Evolutionary conservation across 2,329 filamentous ascomycete species (phyloP), one percentile per base, ranked within the genome.

Genomic region (Pyricularia pennisetigena): DNA sequence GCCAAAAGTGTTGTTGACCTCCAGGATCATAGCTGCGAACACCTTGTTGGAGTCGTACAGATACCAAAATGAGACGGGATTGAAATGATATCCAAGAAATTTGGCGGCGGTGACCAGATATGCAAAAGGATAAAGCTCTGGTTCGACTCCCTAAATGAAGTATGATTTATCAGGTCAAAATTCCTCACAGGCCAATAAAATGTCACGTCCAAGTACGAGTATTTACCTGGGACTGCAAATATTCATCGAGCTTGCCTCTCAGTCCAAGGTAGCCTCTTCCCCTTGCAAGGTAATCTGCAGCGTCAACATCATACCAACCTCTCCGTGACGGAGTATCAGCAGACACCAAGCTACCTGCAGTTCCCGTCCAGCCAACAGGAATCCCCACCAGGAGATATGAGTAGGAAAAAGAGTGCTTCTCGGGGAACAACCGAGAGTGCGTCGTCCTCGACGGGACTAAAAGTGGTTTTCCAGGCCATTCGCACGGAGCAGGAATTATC

Each of bases 51-150:
- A 71, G 14, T 87, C 84, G 74, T 94, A 93, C 2, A 94, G 82
- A 71, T 93, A 92, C 89, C 90, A 94, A 73, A 93, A 91, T 0
- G 90, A 93, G 2, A 90, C 88, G 0, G 90, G 90, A 72, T 92
- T 93, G 77, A 91, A 92, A 26, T 86, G 85, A 74, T 90, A 91
- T 3, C 88, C 88, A 6, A 91, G 75, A 70, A 92, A 89, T 32
- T 83, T 83, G 5, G 90, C 86, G 3, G 89, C 88, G 1, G 91
- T 93, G 26, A 92, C 81, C 4, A 94, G 80, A 72, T 92, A 93
- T 0, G 87, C 89, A 72, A 88, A 82, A 12, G 88, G 85, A 77
- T 90, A 93, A 64, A 82, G 79, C 1, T 80, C 74, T 66, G 86
- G 84, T 69, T 88, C 80, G n/a, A 87, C 79, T 14, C 82, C 81